These are phyloP conservation scores for Naganishia vaughanmartiniae DNA, from an alignment of 768 basidiomycete species.

Conservation along the genomic window DNA sequence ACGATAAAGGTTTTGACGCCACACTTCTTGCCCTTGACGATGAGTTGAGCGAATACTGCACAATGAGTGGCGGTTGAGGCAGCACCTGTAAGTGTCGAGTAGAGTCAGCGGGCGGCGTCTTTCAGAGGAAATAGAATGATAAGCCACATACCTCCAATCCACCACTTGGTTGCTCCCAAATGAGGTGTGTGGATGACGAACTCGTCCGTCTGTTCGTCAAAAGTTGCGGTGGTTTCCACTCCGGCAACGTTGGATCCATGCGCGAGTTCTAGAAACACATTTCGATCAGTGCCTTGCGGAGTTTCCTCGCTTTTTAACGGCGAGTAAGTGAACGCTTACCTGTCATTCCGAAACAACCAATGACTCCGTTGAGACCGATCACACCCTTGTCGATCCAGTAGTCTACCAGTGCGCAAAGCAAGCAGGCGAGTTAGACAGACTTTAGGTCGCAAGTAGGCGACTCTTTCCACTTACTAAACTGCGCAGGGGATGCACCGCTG, in stretches of 20 bases:
- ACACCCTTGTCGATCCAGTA: constrained; percentile 56
- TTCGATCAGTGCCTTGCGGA: neutral
- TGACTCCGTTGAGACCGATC: constrained; percentile 54
- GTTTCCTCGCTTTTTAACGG: neutral
- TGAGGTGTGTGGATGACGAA: constrained; percentile 56
- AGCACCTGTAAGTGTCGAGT: constrained; percentile 34
- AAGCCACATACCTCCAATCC: constrained; percentile 54
- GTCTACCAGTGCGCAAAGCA: constrained; percentile 4
- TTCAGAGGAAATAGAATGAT: neutral
- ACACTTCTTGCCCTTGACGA: constrained; percentile 53
- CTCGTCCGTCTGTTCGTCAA: constrained; percentile 53
- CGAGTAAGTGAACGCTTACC: constrained; percentile 5
- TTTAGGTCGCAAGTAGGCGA: too few relatives aligned
- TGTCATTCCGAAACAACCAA: constrained; percentile 54
- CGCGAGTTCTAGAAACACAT: constrained; percentile 35
- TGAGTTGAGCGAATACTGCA: constrained; percentile 55
- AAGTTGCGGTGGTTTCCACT: constrained; percentile 55
- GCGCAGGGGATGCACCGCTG: constrained; percentile 53
- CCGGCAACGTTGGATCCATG: constrained; percentile 56
- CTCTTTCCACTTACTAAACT: constrained; percentile 52
- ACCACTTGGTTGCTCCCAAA: constrained; percentile 56
- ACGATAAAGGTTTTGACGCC: constrained; percentile 56
- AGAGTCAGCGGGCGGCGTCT: too few relatives aligned
- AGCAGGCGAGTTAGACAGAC: neutral
- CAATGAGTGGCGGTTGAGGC: constrained; percentile 55